Percentiles rank a stretch among this genome's conserved stretches.
These are phyloP conservation scores for Skeletonema tropicum DNA, from an alignment of 108 stramenopile genomes.

Conservation along the genomic window DNA sequence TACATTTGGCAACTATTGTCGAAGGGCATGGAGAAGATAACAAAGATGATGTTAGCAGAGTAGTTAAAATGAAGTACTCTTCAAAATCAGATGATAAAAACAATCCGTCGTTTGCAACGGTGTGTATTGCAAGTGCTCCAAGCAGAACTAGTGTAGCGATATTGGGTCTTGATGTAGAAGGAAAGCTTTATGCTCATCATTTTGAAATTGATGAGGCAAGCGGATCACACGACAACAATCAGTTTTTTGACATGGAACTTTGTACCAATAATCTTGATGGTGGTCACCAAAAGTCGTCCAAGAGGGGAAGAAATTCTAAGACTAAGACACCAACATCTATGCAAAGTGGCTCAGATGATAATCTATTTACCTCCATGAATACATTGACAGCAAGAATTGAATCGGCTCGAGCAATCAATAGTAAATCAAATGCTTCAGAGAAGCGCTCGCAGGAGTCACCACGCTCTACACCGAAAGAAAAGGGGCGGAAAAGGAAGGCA, in stretches of 20 bases:
- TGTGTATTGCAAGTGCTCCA: conserved; percentile 17
- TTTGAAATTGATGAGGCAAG: neutral
- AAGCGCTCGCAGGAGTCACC: neutral
- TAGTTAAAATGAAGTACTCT: conserved; percentile 20
- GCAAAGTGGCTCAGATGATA: neutral
- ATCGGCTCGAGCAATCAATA: neutral
- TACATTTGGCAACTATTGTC: conserved; percentile 25
- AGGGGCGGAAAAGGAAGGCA: conserved; percentile 38
- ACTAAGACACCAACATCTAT: neutral
- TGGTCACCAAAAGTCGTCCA: neutral
- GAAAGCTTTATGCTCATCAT: conserved; percentile 21
- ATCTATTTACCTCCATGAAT: conserved; percentile 26
- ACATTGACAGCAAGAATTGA: conserved; percentile 35
- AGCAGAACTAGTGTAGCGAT: neutral
- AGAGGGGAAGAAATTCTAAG: conserved; percentile 3
- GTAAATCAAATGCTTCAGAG: neutral
- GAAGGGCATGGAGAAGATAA: neutral
- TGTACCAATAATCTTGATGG: neutral
- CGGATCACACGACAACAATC: neutral
- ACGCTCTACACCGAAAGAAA: conserved; percentile 8
- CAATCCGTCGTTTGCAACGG: conserved; percentile 4
- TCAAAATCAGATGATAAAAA: neutral
- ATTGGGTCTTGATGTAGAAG: conserved; percentile 27
- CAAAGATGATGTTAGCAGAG: neutral
- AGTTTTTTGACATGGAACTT: conserved; percentile 14